Percentiles rank a stretch among this genome's conserved stretches.
These are phyloP conservation scores for Pleurotus tuoliensis DNA, from an alignment of 768 basidiomycete genomes.

Conservation along the genomic window DNA sequence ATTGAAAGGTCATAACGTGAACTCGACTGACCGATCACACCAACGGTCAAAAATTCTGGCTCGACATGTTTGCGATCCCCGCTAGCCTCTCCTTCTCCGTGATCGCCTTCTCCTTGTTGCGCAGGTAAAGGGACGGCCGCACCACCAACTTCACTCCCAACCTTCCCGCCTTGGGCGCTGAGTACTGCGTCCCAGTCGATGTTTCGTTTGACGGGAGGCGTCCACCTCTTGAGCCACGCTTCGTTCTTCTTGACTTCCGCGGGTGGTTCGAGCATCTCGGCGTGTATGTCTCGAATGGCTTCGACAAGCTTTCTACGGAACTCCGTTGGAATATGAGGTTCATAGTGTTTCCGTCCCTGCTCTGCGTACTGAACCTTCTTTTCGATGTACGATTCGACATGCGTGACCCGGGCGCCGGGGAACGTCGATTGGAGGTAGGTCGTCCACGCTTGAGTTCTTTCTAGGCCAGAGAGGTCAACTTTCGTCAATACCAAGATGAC, in stretches of 20 bases:
- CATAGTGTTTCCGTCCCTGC: conserved; percentile 46
- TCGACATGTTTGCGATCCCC: conserved; percentile 22
- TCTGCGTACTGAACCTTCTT: conserved; percentile 35
- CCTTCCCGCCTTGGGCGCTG: conserved; percentile 36
- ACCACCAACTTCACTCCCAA: conserved; percentile 42
- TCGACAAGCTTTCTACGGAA: conserved; percentile 64
- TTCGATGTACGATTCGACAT: conserved; percentile 73
- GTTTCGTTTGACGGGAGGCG: conserved; percentile 52
- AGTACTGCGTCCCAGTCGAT: conserved; percentile 76
- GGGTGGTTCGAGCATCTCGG: conserved; percentile 66
- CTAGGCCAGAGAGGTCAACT: conserved; percentile 76
- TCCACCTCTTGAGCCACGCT: conserved; percentile 57
- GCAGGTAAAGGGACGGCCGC: conserved; percentile 28
- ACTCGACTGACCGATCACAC: conserved; percentile 60
- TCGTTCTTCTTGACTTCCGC: conserved; percentile 36
- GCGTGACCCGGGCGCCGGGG: conserved; percentile 58
- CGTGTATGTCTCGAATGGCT: conserved; percentile 63
- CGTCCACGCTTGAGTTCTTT: conserved; percentile 62
- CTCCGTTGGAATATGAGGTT: conserved; percentile 64
- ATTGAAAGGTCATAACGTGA: background rate
- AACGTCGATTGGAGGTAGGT: conserved; percentile 49
- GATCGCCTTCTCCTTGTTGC: conserved; percentile 15
- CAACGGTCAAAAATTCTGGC: conserved; percentile 69
- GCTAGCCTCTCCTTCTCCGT: conserved; percentile 8
- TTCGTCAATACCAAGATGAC: conserved; percentile 84